Evolutionary conservation across 2,329 filamentous ascomycete species (phyloP).

Genomic region (Xylariaceae sp.): DNA sequence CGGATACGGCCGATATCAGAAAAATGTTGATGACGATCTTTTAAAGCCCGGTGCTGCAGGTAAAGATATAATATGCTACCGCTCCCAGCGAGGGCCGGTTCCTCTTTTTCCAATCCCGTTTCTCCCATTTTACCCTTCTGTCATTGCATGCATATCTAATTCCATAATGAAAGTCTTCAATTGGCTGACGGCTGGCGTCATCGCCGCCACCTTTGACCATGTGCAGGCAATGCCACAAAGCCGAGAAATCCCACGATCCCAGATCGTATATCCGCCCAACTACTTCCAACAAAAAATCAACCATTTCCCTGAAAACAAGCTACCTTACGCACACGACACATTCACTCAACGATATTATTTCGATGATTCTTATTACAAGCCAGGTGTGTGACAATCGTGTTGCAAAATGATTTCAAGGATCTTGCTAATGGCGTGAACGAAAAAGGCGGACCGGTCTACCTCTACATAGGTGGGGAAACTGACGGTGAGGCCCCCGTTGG

Average conservation of each 20-base stretch:
- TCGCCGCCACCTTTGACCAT: not conserved
- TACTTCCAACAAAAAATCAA: constrained; percentile 39
- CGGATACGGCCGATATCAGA: too few relatives aligned
- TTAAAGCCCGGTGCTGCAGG: too few relatives aligned
- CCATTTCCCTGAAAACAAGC: constrained; percentile 39
- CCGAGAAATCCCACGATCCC: not conserved
- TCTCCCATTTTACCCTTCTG: too few relatives aligned
- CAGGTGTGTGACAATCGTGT: constrained; percentile 23
- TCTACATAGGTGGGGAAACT: constrained; percentile 33
- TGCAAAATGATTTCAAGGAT: not conserved
- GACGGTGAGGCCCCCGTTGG: constrained; percentile 16
- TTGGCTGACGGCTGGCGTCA: too few relatives aligned
- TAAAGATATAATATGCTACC: too few relatives aligned
- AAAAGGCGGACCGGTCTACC: constrained; percentile 41
- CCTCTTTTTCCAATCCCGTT: too few relatives aligned
- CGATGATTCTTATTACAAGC: constrained; percentile 49
- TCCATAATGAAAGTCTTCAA: not conserved
- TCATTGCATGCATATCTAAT: too few relatives aligned
- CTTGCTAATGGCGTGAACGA: constrained; percentile 10
- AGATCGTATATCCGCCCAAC: constrained; percentile 21
- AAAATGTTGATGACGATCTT: too few relatives aligned
- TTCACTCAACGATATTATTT: constrained; percentile 55
- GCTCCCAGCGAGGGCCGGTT: too few relatives aligned
- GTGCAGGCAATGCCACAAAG: not conserved
- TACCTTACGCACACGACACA: constrained; percentile 42